These are phyloP conservation scores for Neolentinus lepideus DNA, from an alignment of 1,284 basidiomycete species.

Conservation along the genomic window DNA sequence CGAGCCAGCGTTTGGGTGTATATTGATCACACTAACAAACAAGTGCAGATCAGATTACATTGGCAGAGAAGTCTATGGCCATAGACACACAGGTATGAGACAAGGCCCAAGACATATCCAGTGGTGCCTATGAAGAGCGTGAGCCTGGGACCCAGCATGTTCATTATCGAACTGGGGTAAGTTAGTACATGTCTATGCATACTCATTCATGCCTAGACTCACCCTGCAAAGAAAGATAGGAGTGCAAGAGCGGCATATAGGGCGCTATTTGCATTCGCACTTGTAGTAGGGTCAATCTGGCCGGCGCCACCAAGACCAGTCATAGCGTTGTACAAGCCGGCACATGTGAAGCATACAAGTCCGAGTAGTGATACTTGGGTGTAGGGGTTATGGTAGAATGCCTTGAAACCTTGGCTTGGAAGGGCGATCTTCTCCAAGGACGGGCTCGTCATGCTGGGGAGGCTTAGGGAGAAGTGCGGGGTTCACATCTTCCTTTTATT, in stretches of 20 bases:
- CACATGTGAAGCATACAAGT: background rate
- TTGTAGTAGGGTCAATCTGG: background rate
- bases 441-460: background rate
- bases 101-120: background rate
- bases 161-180: background rate
- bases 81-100: background rate
- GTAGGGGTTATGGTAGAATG: constrained; percentile 14
- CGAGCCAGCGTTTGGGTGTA: constrained; percentile 17
- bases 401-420: background rate
- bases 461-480: background rate
- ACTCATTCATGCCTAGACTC: background rate
- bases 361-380: background rate
- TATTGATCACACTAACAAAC: background rate
- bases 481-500: no score
- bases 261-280: background rate
- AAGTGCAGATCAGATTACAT: background rate
- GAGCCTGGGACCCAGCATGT: background rate
- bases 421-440: background rate
- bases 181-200: constrained; percentile 23
- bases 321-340: constrained; percentile 3
- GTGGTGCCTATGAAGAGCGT: constrained; percentile 1
- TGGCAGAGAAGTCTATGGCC: background rate
- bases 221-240: background rate
- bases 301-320: background rate
- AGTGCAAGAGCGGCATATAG: constrained; percentile 1